phyloP scores from a whole-genome alignment of 2,329 filamentous ascomycete genomes.

The Aurifilum marmelostoma region DNA sequence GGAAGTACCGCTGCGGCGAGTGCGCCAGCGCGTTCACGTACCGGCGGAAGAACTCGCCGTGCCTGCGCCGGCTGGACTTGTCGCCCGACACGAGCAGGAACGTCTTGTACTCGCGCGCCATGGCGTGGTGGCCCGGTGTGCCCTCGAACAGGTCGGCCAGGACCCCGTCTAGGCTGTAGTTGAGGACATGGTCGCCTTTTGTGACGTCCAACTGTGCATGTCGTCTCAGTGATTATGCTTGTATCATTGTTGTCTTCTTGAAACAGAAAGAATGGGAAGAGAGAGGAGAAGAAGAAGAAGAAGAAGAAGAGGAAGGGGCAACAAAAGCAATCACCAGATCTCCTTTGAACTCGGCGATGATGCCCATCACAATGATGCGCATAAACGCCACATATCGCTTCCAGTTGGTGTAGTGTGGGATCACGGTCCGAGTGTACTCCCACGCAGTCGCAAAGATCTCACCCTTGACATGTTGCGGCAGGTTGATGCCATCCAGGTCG shows the following conservation, averaged over 20 bases:
- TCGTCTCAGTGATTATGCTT: no score
- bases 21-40: slow-evolving; percentile 36
- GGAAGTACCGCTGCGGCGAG: slow-evolving; percentile 38
- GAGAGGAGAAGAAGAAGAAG: no score
- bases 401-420: slow-evolving; percentile 35
- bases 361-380: slow-evolving; percentile 32
- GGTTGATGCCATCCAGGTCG: slow-evolving; percentile 20
- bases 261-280: no score
- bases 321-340: slow-evolving; percentile 29
- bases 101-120: slow-evolving; percentile 32
- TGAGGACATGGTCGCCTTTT: slow-evolving; percentile 24
- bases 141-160: slow-evolving; percentile 30
- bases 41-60: slow-evolving; percentile 35
- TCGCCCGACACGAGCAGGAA: slow-evolving; percentile 33
- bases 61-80: slow-evolving; percentile 28
- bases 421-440: slow-evolving; percentile 35
- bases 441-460: slow-evolving; percentile 33
- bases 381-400: slow-evolving; percentile 33
- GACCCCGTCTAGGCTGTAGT: slow-evolving; percentile 31
- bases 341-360: slow-evolving; percentile 33
- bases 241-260: no score
- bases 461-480: slow-evolving; percentile 23
- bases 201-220: neutral
- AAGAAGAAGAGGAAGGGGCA: neutral
- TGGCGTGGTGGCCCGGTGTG: slow-evolving; percentile 25